A percentile compares a stretch with the other conserved stretches of the same genome.
These are phyloP conservation scores for Xylariaceae sp. DNA, from an alignment of 2,329 filamentous ascomycete species.

Conservation along the genomic window DNA sequence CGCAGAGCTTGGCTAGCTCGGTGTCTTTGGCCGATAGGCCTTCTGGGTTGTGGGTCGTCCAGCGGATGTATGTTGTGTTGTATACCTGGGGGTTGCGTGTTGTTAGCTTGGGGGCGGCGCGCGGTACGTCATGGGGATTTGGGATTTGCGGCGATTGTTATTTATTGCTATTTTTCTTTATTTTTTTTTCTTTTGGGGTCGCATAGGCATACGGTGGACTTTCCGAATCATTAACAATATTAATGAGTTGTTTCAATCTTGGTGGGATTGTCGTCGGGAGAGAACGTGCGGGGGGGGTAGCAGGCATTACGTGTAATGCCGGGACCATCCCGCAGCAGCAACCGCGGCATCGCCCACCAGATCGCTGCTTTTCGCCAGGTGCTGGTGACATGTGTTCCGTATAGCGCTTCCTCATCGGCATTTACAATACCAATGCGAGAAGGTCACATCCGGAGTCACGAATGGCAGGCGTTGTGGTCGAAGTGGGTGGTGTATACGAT, in stretches of 20 bases:
- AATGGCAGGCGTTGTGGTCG: neutral
- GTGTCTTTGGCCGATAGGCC: conserved; percentile 64
- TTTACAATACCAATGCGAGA: neutral
- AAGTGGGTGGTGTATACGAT: neutral
- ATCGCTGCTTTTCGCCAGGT: neutral
- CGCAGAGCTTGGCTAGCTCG: conserved; percentile 58
- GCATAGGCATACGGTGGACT: too few relatives aligned
- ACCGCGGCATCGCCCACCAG: neutral
- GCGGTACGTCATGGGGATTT: neutral
- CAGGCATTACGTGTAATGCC: too few relatives aligned
- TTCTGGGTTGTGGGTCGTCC: conserved; percentile 66
- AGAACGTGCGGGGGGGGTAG: neutral
- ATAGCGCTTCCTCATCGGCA: neutral
- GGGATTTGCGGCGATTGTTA: too few relatives aligned
- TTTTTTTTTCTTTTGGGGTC: too few relatives aligned
- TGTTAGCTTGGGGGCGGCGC: conserved; percentile 14
- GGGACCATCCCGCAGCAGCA: neutral
- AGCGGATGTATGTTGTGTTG: conserved; percentile 65
- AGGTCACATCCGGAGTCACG: neutral
- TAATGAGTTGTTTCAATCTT: neutral
- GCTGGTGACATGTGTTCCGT: neutral
- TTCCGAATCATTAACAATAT: neutral
- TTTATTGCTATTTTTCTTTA: too few relatives aligned
- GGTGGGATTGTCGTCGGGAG: neutral
- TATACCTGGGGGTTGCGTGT: conserved; percentile 50